Conservation (phyloP, 108 stramenopile species). For the Phaeodactylum tricornutum region DNA sequence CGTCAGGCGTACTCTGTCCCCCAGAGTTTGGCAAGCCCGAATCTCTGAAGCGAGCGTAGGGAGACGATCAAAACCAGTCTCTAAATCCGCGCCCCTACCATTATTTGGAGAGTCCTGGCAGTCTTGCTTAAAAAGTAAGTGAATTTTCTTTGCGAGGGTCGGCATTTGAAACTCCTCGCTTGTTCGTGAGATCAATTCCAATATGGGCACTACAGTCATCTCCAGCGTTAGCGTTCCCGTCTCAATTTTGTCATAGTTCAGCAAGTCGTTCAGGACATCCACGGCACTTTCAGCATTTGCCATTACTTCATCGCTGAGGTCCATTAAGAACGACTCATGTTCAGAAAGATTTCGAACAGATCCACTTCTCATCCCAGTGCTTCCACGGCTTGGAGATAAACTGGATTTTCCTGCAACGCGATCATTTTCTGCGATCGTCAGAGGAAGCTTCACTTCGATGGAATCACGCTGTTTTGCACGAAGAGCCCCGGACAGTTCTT, state of each 20-base stretch:
- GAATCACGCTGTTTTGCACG: not conserved
- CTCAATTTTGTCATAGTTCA: slow-evolving; percentile 39
- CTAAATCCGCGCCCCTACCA: not conserved
- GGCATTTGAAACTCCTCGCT: slow-evolving; percentile 17
- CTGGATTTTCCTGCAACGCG: not conserved
- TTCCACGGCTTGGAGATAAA: no score
- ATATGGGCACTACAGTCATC: slow-evolving; percentile 11
- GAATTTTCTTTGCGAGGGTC: slow-evolving; percentile 14
- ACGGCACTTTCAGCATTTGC: slow-evolving; percentile 25
- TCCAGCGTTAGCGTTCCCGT: slow-evolving; percentile 17
- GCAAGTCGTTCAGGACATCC: slow-evolving; percentile 31
- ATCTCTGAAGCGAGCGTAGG: not conserved
- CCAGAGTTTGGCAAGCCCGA: slow-evolving; percentile 17
- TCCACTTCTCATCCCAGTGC: no score
- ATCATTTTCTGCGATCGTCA: not conserved
- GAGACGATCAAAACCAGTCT: not conserved
- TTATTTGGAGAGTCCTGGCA: not conserved
- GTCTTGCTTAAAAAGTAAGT: not conserved
- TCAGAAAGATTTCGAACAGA: no score
- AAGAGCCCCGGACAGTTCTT: slow-evolving; percentile 14
- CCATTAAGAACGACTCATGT: not conserved
- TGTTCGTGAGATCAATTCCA: slow-evolving; percentile 8
- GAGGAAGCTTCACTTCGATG: not conserved
- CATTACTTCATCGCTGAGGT: slow-evolving; percentile 14
- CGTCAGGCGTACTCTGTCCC: slow-evolving; percentile 24